phyloP scores from a whole-genome alignment of 352 stramenopile genomes.

The Achlya hypogyna region DNA sequence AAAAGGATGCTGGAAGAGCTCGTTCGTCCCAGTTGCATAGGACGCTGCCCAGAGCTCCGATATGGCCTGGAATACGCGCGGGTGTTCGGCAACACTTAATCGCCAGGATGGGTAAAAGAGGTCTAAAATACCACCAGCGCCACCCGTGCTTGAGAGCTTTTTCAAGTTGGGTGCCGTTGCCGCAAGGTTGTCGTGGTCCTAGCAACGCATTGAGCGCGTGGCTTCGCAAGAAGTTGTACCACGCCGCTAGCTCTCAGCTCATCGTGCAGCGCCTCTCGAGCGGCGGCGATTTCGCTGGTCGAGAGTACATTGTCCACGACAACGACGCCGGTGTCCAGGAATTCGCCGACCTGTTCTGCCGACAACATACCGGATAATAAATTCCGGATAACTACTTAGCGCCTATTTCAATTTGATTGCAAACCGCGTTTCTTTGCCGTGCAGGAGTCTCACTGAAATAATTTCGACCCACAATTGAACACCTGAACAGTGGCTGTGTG shows the following conservation, averaged over 20 bases:
- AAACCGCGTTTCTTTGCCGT: no score
- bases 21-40: constrained; percentile 48
- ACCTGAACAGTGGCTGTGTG: no score
- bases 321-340: constrained; percentile 53
- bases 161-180: constrained; percentile 55
- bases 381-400: no score
- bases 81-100: constrained; percentile 61
- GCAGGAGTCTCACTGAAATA: no score
- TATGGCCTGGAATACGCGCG: constrained; percentile 67
- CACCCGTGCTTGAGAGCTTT: constrained; percentile 80
- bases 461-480: no score
- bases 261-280: constrained; percentile 42
- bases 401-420: no score
- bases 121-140: constrained; percentile 80
- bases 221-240: constrained; percentile 25
- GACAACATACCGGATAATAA: no score
- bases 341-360: constrained; percentile 49
- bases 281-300: constrained; percentile 40
- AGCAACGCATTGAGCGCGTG: not conserved
- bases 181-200: constrained; percentile 57
- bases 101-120: constrained; percentile 86
- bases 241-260: constrained; percentile 67
- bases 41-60: constrained; percentile 71
- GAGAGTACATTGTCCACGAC: constrained; percentile 68
- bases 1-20: constrained; percentile 55